Conservation (phyloP, 1,139 yeast species). For the Suhomyces bokatorum region DNA sequence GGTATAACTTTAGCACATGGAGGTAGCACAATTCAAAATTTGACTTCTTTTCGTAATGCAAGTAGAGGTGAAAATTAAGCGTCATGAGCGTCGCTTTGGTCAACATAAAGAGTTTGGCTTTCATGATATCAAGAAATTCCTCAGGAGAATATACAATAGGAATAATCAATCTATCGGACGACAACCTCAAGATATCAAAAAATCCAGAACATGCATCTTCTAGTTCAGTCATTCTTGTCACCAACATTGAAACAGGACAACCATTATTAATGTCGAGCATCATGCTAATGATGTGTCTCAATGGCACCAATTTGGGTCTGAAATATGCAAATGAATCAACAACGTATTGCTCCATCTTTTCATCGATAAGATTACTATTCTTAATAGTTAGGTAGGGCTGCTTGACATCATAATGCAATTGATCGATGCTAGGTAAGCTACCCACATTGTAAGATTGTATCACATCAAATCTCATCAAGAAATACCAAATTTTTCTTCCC, state of each 20-base stretch:
- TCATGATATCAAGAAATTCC: slow-evolving; percentile 5
- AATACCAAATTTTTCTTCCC: slow-evolving; percentile 57
- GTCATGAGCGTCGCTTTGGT: slow-evolving; percentile 20
- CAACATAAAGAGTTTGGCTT: slow-evolving; percentile 17
- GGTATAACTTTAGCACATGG: slow-evolving; percentile 28
- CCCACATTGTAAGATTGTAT: slow-evolving; percentile 38
- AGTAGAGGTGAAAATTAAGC: slow-evolving; percentile 22
- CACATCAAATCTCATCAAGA: slow-evolving; percentile 31
- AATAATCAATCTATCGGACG: slow-evolving; percentile 3
- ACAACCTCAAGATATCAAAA: slow-evolving; percentile 1
- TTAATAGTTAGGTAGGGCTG: slow-evolving; percentile 21
- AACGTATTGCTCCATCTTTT: slow-evolving; percentile 6
- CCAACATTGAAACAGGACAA: slow-evolving; percentile 24
- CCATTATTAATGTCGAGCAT: slow-evolving; percentile 24
- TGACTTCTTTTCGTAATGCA: slow-evolving; percentile 28
- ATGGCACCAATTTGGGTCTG: slow-evolving; percentile 9
- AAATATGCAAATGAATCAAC: slow-evolving; percentile 11
- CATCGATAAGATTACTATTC: slow-evolving; percentile 4
- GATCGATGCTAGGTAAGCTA: slow-evolving; percentile 27
- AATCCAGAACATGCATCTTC: slow-evolving; percentile 17
- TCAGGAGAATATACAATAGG: slow-evolving; percentile 10
- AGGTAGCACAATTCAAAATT: slow-evolving; percentile 26
- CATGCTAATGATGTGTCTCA: slow-evolving; percentile 14
- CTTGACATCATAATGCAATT: slow-evolving; percentile 15
- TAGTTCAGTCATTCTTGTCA: slow-evolving; percentile 21